phyloP scores from a whole-genome alignment of 2,329 filamentous ascomycete species.

The Trichoderma aggressivum region DNA sequence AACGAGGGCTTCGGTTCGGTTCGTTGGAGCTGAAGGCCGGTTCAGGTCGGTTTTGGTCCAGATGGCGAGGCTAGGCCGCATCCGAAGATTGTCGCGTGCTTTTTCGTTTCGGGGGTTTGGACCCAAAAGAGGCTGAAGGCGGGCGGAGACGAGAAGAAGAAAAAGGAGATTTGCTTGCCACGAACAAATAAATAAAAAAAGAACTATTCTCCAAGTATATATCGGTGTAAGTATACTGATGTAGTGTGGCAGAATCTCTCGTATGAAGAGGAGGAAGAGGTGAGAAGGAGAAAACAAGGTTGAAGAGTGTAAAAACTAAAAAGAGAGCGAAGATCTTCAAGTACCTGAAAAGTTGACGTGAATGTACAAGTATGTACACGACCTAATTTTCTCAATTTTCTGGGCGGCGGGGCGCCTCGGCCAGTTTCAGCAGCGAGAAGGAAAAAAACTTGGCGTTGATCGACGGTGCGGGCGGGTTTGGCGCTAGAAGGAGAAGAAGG shows the following conservation, averaged over 20 bases:
- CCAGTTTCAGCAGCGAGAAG: background rate
- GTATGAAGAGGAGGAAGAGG: background rate
- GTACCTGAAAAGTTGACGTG: background rate
- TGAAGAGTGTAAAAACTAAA: background rate
- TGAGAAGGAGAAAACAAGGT: background rate
- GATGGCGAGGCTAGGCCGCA: constrained; percentile 8
- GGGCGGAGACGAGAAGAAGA: background rate
- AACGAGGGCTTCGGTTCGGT: too few species aligned
- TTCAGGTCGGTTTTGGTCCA: background rate
- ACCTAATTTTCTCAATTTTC: background rate
- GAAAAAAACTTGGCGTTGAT: background rate
- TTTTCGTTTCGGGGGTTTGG: background rate
- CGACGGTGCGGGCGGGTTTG: background rate
- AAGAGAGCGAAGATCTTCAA: background rate
- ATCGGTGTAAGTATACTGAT: too few species aligned
- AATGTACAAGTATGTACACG: too few species aligned
- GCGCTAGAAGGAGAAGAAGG: background rate
- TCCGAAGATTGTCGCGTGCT: constrained; percentile 11
- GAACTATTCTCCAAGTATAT: too few species aligned
- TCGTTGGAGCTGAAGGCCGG: background rate
- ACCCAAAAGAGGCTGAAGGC: background rate
- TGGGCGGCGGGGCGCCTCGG: constrained; percentile 4
- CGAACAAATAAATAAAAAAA: too few species aligned
- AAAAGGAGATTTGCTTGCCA: background rate
- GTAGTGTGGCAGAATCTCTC: too few species aligned